Evolutionary conservation across 1,284 basidiomycete species (phyloP), one percentile per base, ranked within the genome.

Genomic region (Malassezia yamatoensis): DNA sequence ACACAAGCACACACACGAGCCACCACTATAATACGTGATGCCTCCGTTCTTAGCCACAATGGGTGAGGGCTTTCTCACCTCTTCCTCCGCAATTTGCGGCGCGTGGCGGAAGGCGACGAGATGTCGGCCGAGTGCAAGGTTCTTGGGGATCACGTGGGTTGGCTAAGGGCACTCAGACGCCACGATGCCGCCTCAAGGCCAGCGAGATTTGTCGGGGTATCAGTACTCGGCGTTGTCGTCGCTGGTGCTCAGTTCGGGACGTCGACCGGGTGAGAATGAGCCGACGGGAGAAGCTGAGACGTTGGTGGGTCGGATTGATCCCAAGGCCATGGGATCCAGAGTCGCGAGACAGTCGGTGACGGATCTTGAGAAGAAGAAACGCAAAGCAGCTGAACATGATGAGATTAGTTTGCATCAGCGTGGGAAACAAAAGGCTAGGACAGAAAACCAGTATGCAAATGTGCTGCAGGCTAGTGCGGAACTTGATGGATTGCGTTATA

Each of bases 251-350:
- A 66, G 59, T 45, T 59, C 70, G 2, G 71, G 70, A 35, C 66
- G 68, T 10, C 49, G 53, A 36, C 66, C 64, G 37, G 62, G 61
- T 4, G 56, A 65, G 15, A 66, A 72, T 51, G 94, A 99, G 77
- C 90, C 93, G 15, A 90, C 93, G 78, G 93, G 93, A 60, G 88
- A 90, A 37, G 88, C 90, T 15, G 94, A 93, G 53, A 85, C 90
- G 12, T 83, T 98, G 32, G 85, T 84, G 38, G 94, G 94, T 33
- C 83, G 87, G 39, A 96, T 98, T 64, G 85, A 90, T 79, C 82
- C 85, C 9, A 83, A 81, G 62, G 86, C 91, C 63, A 99, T 98
- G 94, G 93, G 93, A 45, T 88, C 89, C 42, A 83, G 90, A 20
- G 89, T 88, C 32, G 79, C 84, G 61, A 82, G 88, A 35, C 83